phyloP scores from a whole-genome alignment of 1,284 basidiomycete genomes.

The Agroathelia rolfsii region DNA sequence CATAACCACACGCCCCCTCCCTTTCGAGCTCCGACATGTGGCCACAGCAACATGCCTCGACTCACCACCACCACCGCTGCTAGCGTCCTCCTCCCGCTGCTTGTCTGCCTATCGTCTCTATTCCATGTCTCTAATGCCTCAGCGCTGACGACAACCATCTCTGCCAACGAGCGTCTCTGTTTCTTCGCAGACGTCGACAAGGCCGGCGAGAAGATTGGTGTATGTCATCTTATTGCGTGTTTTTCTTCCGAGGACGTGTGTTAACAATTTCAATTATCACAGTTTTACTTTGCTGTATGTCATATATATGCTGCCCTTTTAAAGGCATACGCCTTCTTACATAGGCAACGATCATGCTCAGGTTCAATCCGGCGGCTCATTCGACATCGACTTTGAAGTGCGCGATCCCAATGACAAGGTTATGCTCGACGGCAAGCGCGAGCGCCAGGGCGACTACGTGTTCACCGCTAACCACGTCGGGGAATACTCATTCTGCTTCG shows the following conservation, averaged over 20 bases:
- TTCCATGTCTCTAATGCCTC: conserved; percentile 28
- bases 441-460: conserved; percentile 94
- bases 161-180: conserved; percentile 82
- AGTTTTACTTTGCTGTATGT: conserved; percentile 55
- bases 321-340: conserved; percentile 21
- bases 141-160: conserved; percentile 82
- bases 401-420: conserved; percentile 84
- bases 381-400: conserved; percentile 94
- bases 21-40: too few species aligned
- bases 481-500: conserved; percentile 98
- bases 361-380: conserved; percentile 95
- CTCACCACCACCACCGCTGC: too few species aligned
- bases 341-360: conserved; percentile 17
- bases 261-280: conserved; percentile 1
- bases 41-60: too few species aligned
- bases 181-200: conserved; percentile 98
- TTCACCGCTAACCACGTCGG: conserved; percentile 90
- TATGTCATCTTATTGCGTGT: conserved; percentile 28
- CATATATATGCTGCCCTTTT: conserved; percentile 20
- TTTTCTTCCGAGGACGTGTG: conserved; percentile 8
- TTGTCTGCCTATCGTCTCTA: conserved; percentile 17
- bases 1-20: too few species aligned
- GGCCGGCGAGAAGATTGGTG: conserved; percentile 82
- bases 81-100: conserved; percentile 14
- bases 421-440: conserved; percentile 77